These are phyloP conservation scores for Aspergillus oerlinghausenensis DNA, from an alignment of 2,329 filamentous ascomycete species.

Conservation along the genomic window DNA sequence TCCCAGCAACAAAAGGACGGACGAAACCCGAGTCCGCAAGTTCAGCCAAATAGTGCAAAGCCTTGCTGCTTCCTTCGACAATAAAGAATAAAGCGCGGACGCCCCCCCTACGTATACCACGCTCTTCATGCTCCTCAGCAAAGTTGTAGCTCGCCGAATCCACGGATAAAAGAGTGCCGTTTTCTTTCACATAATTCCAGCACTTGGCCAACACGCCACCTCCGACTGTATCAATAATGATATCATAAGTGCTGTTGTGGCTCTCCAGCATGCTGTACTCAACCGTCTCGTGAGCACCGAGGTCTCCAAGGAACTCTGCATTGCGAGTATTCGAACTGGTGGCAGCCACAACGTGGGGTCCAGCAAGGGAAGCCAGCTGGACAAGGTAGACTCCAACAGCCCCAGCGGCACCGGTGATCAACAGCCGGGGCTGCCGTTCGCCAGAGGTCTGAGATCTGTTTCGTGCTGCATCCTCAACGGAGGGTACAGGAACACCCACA, in stretches of 20 bases:
- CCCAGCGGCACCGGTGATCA: conserved; percentile 38
- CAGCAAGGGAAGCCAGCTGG: conserved; percentile 34
- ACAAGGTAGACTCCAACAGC: conserved; percentile 36
- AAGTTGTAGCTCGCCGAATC: conserved; percentile 23
- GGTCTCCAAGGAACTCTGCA: conserved; percentile 24
- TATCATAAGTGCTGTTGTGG: conserved; percentile 11
- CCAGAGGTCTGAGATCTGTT: background rate
- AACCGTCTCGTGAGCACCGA: conserved; percentile 37
- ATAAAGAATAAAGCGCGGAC: conserved; percentile 22
- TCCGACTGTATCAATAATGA: conserved; percentile 24
- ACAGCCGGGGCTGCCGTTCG: conserved; percentile 10
- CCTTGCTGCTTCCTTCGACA: conserved; percentile 8
- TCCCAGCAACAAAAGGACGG: conserved; percentile 16
- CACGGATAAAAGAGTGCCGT: conserved; percentile 20
- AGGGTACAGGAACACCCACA: conserved; percentile 7
- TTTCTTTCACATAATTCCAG: conserved; percentile 14
- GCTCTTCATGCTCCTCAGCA: conserved; percentile 15
- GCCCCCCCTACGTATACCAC: conserved; percentile 10
- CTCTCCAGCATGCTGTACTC: conserved; percentile 28
- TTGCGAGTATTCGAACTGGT: conserved; percentile 33
- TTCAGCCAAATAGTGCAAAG: conserved; percentile 11
- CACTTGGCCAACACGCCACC: conserved; percentile 15
- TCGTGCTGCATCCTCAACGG: background rate
- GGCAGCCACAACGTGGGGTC: conserved; percentile 29
- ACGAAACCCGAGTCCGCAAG: conserved; percentile 11